Evolutionary conservation across 495 filamentous ascomycete genomes (phyloP), one percentile per base, ranked within the genome.

Genomic region (Aspergillus egyptiacus): DNA sequence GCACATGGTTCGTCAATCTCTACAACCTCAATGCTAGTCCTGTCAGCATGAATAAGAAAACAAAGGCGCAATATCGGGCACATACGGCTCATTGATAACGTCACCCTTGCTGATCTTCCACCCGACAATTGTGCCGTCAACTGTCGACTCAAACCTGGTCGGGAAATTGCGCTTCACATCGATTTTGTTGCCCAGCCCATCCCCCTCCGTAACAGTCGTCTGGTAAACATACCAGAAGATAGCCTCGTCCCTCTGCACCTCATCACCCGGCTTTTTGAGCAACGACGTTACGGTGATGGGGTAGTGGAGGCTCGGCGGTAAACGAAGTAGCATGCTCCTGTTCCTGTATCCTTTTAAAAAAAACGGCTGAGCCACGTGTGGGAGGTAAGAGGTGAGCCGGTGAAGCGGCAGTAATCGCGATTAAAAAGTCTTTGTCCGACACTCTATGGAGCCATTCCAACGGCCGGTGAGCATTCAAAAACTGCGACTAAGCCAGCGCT

Each of bases 221-320:
- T 84, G 80, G 68, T 91, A 98, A 25, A 77, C 77, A 78, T 96
- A 98, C 59, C 83, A 77, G 56, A 98, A 81, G 28, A 97, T 67
- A 2, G 84, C 73, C 50, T 87, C 84, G 63, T 85, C 77, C 64
- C 82, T 82, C 56, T 81, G 71, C 62, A 99, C 77, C 60, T 75
- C 63, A 54, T 95, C 86, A 64, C 83, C 82, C 5, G 80, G 78
- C 57, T 76, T 63, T 67, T 90, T 90, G 25, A 90, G 80, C 53
- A 97, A 75, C 65, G 87, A 83, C 57, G 82, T 89, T 67, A 99
- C 85, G 59, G 89, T 96, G 73, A 97, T 91, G 51, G 93, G 93
- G 68, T 96, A 99, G 66, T 87, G 87, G 41, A 97, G 78, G 54
- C 71, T 69, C 40, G 63, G 46, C 46, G 75, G 74, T 54, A 79